Evolutionary conservation across 768 basidiomycete species (phyloP), one percentile per base, ranked within the genome.

Genomic region (Hygrophoropsis aurantiaca): DNA sequence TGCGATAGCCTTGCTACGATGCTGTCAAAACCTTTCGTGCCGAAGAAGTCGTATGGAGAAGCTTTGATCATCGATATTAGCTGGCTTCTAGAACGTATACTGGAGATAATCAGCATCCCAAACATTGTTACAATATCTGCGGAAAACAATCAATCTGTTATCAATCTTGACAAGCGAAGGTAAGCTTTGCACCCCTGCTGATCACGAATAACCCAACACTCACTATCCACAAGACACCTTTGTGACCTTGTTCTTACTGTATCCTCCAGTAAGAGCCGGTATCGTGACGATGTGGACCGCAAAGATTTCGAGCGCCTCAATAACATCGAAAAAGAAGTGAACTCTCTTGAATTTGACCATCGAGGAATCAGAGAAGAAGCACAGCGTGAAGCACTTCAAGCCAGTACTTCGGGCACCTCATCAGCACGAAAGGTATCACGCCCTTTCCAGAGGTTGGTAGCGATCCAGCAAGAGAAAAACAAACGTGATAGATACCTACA

Each of bases 81-180:
- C 9, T 93, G 90, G 89, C 66, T 91, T 32, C 61, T 93, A 47
- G 90, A 93, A 61, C 79, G 88, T 36, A 79, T 92, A 66, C 67
- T 92, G 27, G 90, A 92, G 60, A 72, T 92, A 39, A 79, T 91
- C 49, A 81, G 84, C 21, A 76, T 82, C 42, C 83, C 88, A 3
- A 88, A 93, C 60, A 72, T 82, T 13, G 66, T 89, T 7, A 78
- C 81, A 39, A 74, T 80, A 13, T 59, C 73, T 1, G 60, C 69
- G n/a, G 74, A 76, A 27, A 80, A 81, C 51, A 74, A 73, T 27
- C 74, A 77, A 35, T 75, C 70, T 30, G 75, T 92, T 30, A 77
- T 93, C 37, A 92, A 90, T 58, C 81, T 90, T 54, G 85, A 90
- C 52, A 93, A 93, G 58, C 78, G 90, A 52, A 80, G 90, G 89